A percentile compares a stretch with the other conserved stretches of the same genome.
These are phyloP conservation scores for Acanthamoeba sp. DNA, from an alignment of 208 protist species.

Conservation along the genomic window DNA sequence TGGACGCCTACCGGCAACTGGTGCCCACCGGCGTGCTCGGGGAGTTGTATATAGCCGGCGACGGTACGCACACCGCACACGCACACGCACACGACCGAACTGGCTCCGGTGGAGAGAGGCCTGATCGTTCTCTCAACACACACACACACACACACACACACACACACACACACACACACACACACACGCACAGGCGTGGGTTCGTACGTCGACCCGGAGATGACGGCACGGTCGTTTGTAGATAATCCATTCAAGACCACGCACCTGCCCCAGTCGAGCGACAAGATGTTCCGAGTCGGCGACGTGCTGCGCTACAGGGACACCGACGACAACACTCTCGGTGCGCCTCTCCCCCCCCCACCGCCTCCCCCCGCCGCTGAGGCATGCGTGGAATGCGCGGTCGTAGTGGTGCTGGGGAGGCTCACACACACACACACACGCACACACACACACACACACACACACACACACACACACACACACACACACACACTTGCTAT, in stretches of 20 bases:
- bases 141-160: too few relatives aligned
- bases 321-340: slow-evolving; percentile 58
- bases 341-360: not conserved
- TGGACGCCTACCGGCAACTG: slow-evolving; percentile 66
- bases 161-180: too few relatives aligned
- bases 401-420: too few relatives aligned
- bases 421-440: too few relatives aligned
- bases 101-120: too few relatives aligned
- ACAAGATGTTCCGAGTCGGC: slow-evolving; percentile 75
- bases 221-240: slow-evolving; percentile 40
- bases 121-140: not conserved
- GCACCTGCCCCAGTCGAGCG: not conserved
- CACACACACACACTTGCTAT: too few relatives aligned
- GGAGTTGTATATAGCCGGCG: slow-evolving; percentile 54
- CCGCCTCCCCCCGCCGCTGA: too few relatives aligned
- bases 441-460: too few relatives aligned
- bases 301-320: slow-evolving; percentile 66
- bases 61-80: not conserved
- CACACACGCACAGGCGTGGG: not conserved
- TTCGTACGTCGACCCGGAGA: slow-evolving; percentile 18
- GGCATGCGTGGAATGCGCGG: too few relatives aligned
- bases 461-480: too few relatives aligned
- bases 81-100: too few relatives aligned
- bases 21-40: slow-evolving; percentile 62
- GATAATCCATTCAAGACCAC: slow-evolving; percentile 43